These are phyloP conservation scores for Aureobasidium uvarum DNA, from an alignment of 2,329 filamentous ascomycete genomes.

Conservation along the genomic window DNA sequence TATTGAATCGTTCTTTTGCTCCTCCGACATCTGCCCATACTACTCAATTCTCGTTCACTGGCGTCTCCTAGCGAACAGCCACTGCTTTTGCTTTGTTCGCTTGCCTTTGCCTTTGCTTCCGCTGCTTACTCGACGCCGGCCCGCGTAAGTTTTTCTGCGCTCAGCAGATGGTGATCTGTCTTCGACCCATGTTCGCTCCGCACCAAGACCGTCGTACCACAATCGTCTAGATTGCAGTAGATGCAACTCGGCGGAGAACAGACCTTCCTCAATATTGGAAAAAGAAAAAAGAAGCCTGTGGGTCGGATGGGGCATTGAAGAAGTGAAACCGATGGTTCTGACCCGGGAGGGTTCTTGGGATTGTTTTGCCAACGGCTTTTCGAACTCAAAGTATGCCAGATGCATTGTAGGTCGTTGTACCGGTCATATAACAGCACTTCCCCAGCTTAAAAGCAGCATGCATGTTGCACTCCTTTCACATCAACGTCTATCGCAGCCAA, in stretches of 20 bases:
- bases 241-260: slow-evolving; percentile 20
- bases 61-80: slow-evolving; percentile 25
- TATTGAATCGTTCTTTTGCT: slow-evolving; percentile 10
- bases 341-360: slow-evolving; percentile 6
- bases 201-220: slow-evolving; percentile 21
- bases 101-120: slow-evolving; percentile 11
- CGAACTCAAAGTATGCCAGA: slow-evolving; percentile 21
- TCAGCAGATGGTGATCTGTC: slow-evolving; percentile 23
- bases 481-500: slow-evolving; percentile 23
- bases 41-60: slow-evolving; percentile 20
- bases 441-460: slow-evolving; percentile 22
- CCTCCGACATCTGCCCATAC: background rate
- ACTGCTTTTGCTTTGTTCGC: slow-evolving; percentile 25
- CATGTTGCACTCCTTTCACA: slow-evolving; percentile 25
- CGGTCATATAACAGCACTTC: slow-evolving; percentile 26
- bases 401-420: slow-evolving; percentile 26
- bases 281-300: slow-evolving; percentile 26
- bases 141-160: slow-evolving; percentile 23
- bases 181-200: slow-evolving; percentile 18
- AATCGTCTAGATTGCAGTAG: slow-evolving; percentile 26
- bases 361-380: slow-evolving; percentile 22
- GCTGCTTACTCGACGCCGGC: slow-evolving; percentile 23
- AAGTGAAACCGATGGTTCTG: slow-evolving; percentile 20
- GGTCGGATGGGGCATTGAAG: slow-evolving; percentile 15
- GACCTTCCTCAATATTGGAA: slow-evolving; percentile 20